These are phyloP conservation scores for Lipomyces japonicus DNA, from an alignment of 805 yeast genomes.

Conservation along the genomic window DNA sequence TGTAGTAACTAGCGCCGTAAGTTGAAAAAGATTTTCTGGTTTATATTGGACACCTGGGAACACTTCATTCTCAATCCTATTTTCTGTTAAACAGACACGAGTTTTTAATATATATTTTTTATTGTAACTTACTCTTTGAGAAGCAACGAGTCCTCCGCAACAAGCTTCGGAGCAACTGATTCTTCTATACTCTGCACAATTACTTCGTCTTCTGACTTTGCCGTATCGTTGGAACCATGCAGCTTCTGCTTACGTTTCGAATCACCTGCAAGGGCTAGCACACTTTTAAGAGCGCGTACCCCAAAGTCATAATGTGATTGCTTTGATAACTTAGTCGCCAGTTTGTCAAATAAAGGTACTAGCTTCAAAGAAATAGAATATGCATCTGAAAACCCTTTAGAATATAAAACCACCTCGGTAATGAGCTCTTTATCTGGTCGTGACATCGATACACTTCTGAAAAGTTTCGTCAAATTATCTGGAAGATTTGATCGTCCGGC, in stretches of 20 bases:
- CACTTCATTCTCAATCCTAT: slow-evolving; percentile 23
- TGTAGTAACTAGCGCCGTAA: slow-evolving; percentile 30
- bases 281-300: slow-evolving; percentile 69
- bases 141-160: slow-evolving; percentile 48
- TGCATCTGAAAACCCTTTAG: slow-evolving; percentile 65
- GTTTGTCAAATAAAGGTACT: slow-evolving; percentile 51
- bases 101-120: too few relatives aligned
- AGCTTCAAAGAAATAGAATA: slow-evolving; percentile 44
- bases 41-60: slow-evolving; percentile 28
- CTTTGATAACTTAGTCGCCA: slow-evolving; percentile 43
- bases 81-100: background rate
- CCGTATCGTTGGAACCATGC: background rate
- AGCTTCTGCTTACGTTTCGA: slow-evolving; percentile 37
- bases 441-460: slow-evolving; percentile 70
- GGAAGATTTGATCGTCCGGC: slow-evolving; percentile 80
- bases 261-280: slow-evolving; percentile 56
- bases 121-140: slow-evolving; percentile 34
- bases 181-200: slow-evolving; percentile 55
- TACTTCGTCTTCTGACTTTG: slow-evolving; percentile 27
- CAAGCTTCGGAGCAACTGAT: slow-evolving; percentile 65
- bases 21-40: slow-evolving; percentile 31
- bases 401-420: slow-evolving; percentile 63
- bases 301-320: slow-evolving; percentile 91
- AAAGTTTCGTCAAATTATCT: slow-evolving; percentile 75
- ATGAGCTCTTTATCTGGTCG: slow-evolving; percentile 67